Evolutionary conservation across 768 basidiomycete genomes (phyloP).

Genomic region (Russula dissimulans): DNA sequence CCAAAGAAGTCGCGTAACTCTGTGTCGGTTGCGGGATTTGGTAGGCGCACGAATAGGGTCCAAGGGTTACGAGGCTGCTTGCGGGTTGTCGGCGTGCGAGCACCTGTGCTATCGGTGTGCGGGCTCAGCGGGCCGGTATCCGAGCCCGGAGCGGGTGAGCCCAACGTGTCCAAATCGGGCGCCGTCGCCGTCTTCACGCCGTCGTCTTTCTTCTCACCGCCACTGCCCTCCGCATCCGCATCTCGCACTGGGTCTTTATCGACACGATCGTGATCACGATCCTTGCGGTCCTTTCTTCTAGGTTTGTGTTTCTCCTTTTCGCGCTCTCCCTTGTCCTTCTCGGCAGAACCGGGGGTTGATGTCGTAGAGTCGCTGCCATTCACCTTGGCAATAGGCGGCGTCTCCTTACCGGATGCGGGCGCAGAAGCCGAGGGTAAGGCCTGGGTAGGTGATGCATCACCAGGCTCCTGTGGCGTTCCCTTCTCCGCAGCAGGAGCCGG

Average conservation of each 20-base stretch:
- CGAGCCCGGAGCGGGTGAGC: constrained; percentile 26
- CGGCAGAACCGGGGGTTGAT: constrained; percentile 16
- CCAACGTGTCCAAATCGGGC: background rate
- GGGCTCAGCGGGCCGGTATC: constrained; percentile 35
- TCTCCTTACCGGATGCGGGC: constrained; percentile 8
- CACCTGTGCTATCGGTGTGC: constrained; percentile 45
- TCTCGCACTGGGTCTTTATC: constrained; percentile 29
- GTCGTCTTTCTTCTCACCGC: constrained; percentile 28
- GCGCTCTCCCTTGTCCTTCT: constrained; percentile 18
- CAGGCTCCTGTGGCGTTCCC: constrained; percentile 3
- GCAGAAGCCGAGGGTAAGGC: background rate
- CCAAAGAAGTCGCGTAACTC: constrained; percentile 73
- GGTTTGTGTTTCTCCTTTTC: constrained; percentile 52
- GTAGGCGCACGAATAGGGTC: constrained; percentile 77
- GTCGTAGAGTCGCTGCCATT: constrained; percentile 31
- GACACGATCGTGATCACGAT: constrained; percentile 41
- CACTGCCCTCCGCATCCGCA: constrained; percentile 2
- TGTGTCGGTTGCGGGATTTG: constrained; percentile 41
- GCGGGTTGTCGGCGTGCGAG: constrained; percentile 61
- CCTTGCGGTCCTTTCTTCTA: constrained; percentile 58
- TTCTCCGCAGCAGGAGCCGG: constrained; percentile 20
- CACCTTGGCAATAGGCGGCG: constrained; percentile 13
- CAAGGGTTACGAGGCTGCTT: constrained; percentile 64
- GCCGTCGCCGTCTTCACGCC: constrained; percentile 28
- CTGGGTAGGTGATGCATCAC: background rate